Evolutionary conservation across 345 rosid genomes (phyloP), one percentile per base, ranked within the genome.

Genomic region (Salix koriyanagi): DNA sequence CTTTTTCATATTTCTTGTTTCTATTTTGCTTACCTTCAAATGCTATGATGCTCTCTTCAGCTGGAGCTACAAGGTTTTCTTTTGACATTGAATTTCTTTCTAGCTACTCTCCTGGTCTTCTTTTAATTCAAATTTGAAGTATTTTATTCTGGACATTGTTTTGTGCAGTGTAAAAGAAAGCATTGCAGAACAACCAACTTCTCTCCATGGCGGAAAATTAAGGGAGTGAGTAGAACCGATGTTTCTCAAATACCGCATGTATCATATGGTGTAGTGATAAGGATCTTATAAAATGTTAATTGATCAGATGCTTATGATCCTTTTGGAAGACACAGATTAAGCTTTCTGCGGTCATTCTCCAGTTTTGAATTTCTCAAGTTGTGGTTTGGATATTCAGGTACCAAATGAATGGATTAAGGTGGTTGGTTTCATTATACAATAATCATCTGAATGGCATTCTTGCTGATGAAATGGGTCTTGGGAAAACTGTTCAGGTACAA

Each of bases 401-500:
- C 85, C 98, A 94, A 85, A 90, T 94, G 96, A 92, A 90, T 80
- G 98, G 98, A 75, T 83, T 92, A 42, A 86, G 98, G 75, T 94
- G 98, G 98, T 83, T 94, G 85, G 91, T 94, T 79, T 94, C 98
- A 52, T 81, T 94, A 50, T 91, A 94, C 85, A 91, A 92, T 80
- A 94, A 92, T 81, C 92, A 94, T 84, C 83, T 94, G 75, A 94
- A 94, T 85, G 98, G 97, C 36, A 94, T 94, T 75, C 91, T 94
- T 72, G 98, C 98, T 82, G 98, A 94, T 89, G 98, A 94, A 85
- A 94, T 94, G 98, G 98, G 98, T 74, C 94, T 94, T 61, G 98
- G 98, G 41, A 94, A 94, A 92, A 94, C 98, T 74, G 98, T 94
- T 79, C 98, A 94, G 97, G 97, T 88, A 79, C 66, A 76, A 42